A percentile compares a stretch with the other conserved stretches of the same genome.
These are phyloP conservation scores for Cystoderma amianthinum DNA, from an alignment of 768 basidiomycete genomes.

Conservation along the genomic window DNA sequence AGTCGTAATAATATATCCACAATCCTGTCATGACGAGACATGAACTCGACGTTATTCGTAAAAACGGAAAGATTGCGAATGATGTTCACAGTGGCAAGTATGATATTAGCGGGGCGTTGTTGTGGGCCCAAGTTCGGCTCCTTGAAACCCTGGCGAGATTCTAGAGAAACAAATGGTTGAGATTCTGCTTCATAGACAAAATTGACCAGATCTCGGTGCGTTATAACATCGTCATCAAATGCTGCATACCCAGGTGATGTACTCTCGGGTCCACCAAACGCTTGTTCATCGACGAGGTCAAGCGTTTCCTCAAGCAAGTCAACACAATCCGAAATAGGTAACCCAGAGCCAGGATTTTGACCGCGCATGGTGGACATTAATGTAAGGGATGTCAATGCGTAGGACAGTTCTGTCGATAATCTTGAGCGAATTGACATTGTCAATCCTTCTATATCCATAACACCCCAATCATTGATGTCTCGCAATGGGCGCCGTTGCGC, in stretches of 20 bases:
- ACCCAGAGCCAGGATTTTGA: conserved; percentile 55
- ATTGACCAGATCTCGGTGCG: conserved; percentile 61
- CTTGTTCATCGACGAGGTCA: conserved; percentile 79
- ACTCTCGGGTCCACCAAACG: conserved; percentile 50
- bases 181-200: conserved; percentile 49
- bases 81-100: conserved; percentile 70
- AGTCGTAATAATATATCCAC: conserved; percentile 64
- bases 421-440: conserved; percentile 90
- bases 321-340: conserved; percentile 66
- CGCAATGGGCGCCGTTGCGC: conserved; percentile 54
- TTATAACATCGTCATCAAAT: conserved; percentile 29
- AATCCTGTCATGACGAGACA: conserved; percentile 59
- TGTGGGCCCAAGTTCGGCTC: conserved; percentile 45
- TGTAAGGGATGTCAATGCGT: conserved; percentile 82
- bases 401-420: conserved; percentile 77
- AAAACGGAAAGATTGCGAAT: conserved; percentile 82
- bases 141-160: conserved; percentile 39
- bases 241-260: conserved; percentile 12
- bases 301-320: conserved; percentile 85
- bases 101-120: conserved; percentile 62
- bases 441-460: conserved; percentile 86
- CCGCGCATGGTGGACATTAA: conserved; percentile 76
- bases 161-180: conserved; percentile 53
- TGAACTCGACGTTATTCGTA: conserved; percentile 59
- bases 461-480: conserved; percentile 81